Evolutionary conservation across 2,329 filamentous ascomycete species (phyloP), one percentile per base, ranked within the genome.

Genomic region (Apiospora saccharicola): DNA sequence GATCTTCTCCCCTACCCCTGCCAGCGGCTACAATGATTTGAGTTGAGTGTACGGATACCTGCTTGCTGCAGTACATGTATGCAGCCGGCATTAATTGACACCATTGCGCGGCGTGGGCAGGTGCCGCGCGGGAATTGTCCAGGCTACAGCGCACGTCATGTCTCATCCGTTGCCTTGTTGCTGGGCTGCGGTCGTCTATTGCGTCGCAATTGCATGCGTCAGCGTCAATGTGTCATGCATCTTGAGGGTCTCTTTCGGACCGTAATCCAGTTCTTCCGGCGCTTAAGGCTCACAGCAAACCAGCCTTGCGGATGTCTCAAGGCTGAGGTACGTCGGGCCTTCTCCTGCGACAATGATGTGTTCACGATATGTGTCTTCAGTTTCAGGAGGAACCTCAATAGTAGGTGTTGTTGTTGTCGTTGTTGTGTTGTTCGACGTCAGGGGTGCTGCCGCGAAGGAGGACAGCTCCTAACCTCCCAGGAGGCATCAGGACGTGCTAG

Each of bases 101-200:
- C 57, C 22, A n/a, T 47, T 19, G 22, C 16, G 19, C 22, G 57
- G 57, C 57, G 57, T 34, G 57, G n/a, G 41, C 57, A 41, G 34
- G 41, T 64, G 57, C 57, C 57, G 57, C 57, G 57, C 57, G 57
- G 57, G 57, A 64, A 64, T 41, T 64, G 30, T 41, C 57, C 30
- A 41, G 57, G 57, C 30, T 41, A n/a, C 57, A 4, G 57, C 34
- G 57, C 34, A 34, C 34, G 57, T 64, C 34, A n/a, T 64, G 57
- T 64, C 57, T 64, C 34, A 41, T 64, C 5, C 57, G 13, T 41
- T 2, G 30, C 34, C 30, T 41, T 22, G 57, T 41, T 37, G 34
- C 57, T 24, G 30, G 34, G 57, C 34, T 41, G 57, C 57, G 19
- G 6, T 34, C 14, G 30, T 61, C 37, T 22, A 64, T 64, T 41